Evolutionary conservation across 164 flowering plant genomes (phyloP), one percentile per base, ranked within the genome.

Genomic region (Echeveria elegans): DNA sequence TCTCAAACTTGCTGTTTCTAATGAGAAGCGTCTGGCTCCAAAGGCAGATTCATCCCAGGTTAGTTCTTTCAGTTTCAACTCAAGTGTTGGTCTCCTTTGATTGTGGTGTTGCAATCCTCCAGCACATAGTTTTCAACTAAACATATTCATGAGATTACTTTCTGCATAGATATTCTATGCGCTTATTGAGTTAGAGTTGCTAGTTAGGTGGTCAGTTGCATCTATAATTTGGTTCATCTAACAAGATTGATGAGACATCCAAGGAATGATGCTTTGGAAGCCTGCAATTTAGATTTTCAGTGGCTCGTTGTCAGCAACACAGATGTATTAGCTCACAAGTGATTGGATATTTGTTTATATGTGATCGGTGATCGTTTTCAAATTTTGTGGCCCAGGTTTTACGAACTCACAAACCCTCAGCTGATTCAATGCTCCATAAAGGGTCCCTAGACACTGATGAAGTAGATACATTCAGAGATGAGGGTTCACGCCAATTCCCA

Each of bases 381-480:
- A 32, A 56, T n/a, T 19, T 28, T 28, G 19, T 56, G 61, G 16
- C 3, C 14, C 23, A 56, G 61, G 61, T 53, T 53, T 10, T 29
- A 56, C 30, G 19, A 32, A 12, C 32, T 56, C 61, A 28, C 30
- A 26, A 12, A 12, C 16, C 6, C 19, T 28, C 32, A 56, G 5
- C 26, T 56, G 61, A 56, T 56, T 14, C 32, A 28, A 29, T 28
- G 16, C 61, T 56, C 6, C 10, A 6, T 14, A 28, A 28, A 18
- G 70, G 88, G 72, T 83, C 90, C 40, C 86, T 81, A 74, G 71
- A 88, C 62, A 79, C 78, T 26, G 78, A 78, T 47, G 69, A 77
- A 21, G 69, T 71, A 29, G 83, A 79, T 74, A 87, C 82, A 73
- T 21, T 63, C 8, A 71, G 66, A 19, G 60, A 45, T 41, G 74